A percentile compares a stretch with the other conserved stretches of the same genome.
These are phyloP conservation scores for Venturia effusa DNA, from an alignment of 2,329 filamentous ascomycete genomes.

Conservation along the genomic window DNA sequence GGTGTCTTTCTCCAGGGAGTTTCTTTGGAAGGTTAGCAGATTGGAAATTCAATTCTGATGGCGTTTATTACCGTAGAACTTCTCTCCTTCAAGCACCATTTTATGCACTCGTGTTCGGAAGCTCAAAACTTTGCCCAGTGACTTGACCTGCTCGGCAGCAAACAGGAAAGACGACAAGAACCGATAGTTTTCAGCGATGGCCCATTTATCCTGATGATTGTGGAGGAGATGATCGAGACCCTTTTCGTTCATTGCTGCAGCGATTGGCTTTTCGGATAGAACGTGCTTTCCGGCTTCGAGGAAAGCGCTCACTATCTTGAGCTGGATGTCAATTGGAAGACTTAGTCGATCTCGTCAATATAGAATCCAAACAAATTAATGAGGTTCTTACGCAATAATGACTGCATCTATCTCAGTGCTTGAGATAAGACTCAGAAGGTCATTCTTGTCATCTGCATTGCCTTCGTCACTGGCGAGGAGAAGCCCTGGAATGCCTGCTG, in stretches of 20 bases:
- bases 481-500: constrained; percentile 28
- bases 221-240: constrained; percentile 38
- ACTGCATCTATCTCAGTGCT: constrained; percentile 43
- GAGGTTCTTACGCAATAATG: constrained; percentile 37
- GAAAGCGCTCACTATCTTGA: constrained; percentile 46
- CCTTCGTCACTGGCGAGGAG: constrained; percentile 50
- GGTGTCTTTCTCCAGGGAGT: constrained; percentile 57
- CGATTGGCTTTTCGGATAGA: constrained; percentile 59
- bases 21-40: constrained; percentile 21
- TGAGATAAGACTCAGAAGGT: background rate
- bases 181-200: constrained; percentile 64
- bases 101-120: constrained; percentile 40
- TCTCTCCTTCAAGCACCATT: constrained; percentile 38
- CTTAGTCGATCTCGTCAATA: constrained; percentile 18
- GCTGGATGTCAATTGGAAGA: constrained; percentile 52
- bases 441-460: constrained; percentile 16
- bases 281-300: constrained; percentile 59
- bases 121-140: constrained; percentile 43
- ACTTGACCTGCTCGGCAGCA: constrained; percentile 38
- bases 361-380: background rate
- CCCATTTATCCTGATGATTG: constrained; percentile 36
- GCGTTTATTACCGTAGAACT: constrained; percentile 37
- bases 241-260: constrained; percentile 40
- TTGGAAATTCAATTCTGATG: background rate
- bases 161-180: constrained; percentile 47